These are phyloP conservation scores for Picea sitchensis DNA, from an alignment of 75 land plant species.

Conservation along the genomic window DNA sequence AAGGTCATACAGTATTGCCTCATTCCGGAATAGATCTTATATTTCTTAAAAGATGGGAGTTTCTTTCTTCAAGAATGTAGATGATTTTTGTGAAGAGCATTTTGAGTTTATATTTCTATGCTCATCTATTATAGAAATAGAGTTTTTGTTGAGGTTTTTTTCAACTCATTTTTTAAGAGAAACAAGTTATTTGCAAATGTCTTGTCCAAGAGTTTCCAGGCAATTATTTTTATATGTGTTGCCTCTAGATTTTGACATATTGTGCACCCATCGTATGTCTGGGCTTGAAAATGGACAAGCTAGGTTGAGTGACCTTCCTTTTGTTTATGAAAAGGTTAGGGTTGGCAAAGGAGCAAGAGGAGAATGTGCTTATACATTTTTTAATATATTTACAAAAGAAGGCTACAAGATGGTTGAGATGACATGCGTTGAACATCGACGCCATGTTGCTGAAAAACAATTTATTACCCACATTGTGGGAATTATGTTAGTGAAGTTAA, in stretches of 20 bases:
- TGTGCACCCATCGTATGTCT: slow-evolving; percentile 95
- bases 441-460: slow-evolving; percentile 59
- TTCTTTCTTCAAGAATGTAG: slow-evolving; percentile 35
- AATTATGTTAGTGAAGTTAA: slow-evolving; percentile 51
- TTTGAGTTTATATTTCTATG: slow-evolving; percentile 63
- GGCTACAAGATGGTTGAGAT: slow-evolving; percentile 81
- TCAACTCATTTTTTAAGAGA: slow-evolving; percentile 59
- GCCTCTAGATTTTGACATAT: slow-evolving; percentile 60
- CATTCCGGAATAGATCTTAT: slow-evolving; percentile 42
- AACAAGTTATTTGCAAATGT: slow-evolving; percentile 74
- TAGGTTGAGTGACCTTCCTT: slow-evolving; percentile 61
- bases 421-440: slow-evolving; percentile 73
- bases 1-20: slow-evolving; percentile 56
- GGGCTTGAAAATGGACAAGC: slow-evolving; percentile 72
- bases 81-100: slow-evolving; percentile 83
- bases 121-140: slow-evolving; percentile 68
- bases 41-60: slow-evolving; percentile 24
- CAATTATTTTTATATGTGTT: slow-evolving; percentile 43
- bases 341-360: slow-evolving; percentile 34
- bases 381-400: slow-evolving; percentile 56
- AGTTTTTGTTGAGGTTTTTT: slow-evolving; percentile 38
- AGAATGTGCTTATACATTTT: slow-evolving; percentile 46
- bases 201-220: slow-evolving; percentile 81
- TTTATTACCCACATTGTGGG: slow-evolving; percentile 71
- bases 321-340: slow-evolving; percentile 75